phyloP scores from a whole-genome alignment of 176 grass and related monocot species.

The Juncus inflexus region DNA sequence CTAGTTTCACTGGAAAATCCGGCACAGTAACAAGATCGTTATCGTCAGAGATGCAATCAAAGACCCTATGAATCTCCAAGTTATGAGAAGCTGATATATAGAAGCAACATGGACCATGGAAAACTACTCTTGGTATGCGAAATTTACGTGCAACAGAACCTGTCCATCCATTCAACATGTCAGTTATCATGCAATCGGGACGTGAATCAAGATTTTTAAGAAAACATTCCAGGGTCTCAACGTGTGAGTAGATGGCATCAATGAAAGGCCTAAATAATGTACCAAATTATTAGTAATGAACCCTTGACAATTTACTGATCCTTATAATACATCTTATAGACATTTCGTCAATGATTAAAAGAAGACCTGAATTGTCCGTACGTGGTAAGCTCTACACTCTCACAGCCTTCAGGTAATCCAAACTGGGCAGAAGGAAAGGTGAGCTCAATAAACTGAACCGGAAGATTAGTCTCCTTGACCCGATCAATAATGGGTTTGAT shows the following conservation, averaged over 20 bases:
- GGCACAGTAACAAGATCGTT: constrained; percentile 39
- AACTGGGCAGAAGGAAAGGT: constrained; percentile 32
- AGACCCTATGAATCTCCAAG: constrained; percentile 33
- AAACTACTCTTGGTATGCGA: constrained; percentile 34
- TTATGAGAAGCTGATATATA: constrained; percentile 32
- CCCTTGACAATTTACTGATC: no score
- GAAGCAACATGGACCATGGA: constrained; percentile 48
- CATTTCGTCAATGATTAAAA: no score
- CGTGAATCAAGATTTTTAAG: not conserved
- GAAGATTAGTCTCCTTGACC: not conserved
- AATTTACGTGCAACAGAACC: constrained; percentile 34
- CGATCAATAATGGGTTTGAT: constrained; percentile 36
- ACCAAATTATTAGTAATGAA: no score
- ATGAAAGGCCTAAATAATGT: constrained; percentile 27
- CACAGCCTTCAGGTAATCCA: constrained; percentile 42
- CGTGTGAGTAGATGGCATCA: constrained; percentile 19
- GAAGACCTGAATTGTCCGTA: not conserved
- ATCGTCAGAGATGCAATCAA: constrained; percentile 17
- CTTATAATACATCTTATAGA: no score
- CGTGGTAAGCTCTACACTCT: constrained; percentile 41
- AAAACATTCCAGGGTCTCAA: constrained; percentile 31
- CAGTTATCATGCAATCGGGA: constrained; percentile 44
- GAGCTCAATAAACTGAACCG: constrained; percentile 17
- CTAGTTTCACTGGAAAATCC: constrained; percentile 26
- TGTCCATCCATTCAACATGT: constrained; percentile 52